These are phyloP conservation scores for Poa pratensis DNA, from an alignment of 176 grass and related monocot genomes.

Conservation along the genomic window DNA sequence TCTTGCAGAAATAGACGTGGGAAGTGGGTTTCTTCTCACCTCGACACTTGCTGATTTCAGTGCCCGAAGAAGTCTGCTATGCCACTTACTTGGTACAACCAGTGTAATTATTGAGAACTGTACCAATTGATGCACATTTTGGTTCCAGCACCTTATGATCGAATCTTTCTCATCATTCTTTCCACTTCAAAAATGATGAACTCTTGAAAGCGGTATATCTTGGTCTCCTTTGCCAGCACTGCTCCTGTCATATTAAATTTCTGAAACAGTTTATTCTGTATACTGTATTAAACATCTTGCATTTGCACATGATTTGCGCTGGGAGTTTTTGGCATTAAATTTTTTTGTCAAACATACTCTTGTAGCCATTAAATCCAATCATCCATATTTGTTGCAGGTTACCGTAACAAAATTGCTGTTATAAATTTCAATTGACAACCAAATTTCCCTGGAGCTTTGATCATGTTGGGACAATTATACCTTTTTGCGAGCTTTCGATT, in stretches of 20 bases:
- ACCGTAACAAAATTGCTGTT: not conserved
- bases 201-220: constrained; percentile 42
- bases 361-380: constrained; percentile 20
- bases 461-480: not conserved
- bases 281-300: not conserved
- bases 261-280: not conserved
- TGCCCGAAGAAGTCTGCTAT: constrained; percentile 17
- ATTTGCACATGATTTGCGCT: not conserved
- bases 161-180: constrained; percentile 30
- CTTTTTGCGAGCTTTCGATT: not conserved
- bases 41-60: constrained; percentile 17
- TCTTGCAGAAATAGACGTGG: constrained; percentile 23
- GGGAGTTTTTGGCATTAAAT: not conserved
- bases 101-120: constrained; percentile 10
- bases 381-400: constrained; percentile 16
- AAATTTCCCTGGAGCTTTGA: constrained; percentile 13
- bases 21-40: constrained; percentile 31
- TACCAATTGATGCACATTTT: constrained; percentile 30
- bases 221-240: constrained; percentile 16
- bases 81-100: not conserved
- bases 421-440: constrained; percentile 21
- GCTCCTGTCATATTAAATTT: constrained; percentile 21
- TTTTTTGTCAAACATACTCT: not conserved
- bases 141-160: constrained; percentile 22
- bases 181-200: constrained; percentile 28